A percentile compares a stretch with the other conserved stretches of the same genome.
phyloP scores from a whole-genome alignment of 2,329 filamentous ascomycete genomes.

The Trichoderma sp. region DNA sequence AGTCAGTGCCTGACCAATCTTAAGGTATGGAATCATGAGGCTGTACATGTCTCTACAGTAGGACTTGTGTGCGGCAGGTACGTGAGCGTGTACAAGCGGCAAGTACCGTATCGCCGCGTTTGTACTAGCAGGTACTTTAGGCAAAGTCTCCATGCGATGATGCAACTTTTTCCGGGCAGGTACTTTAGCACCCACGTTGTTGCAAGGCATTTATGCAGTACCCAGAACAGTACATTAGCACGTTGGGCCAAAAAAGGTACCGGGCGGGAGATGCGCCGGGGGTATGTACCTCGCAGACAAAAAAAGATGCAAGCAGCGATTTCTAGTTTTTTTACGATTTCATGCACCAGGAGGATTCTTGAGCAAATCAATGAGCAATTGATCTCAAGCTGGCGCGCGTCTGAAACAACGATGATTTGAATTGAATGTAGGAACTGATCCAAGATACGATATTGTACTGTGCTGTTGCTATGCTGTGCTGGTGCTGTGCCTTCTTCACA shows the following conservation, averaged over 20 bases:
- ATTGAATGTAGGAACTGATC: neutral
- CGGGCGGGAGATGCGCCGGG: constrained; percentile 4
- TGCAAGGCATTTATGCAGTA: constrained; percentile 13
- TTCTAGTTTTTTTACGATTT: neutral
- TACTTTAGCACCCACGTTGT: constrained; percentile 18
- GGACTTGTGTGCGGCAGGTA: neutral
- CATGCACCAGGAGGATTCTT: neutral
- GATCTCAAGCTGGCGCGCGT: neutral
- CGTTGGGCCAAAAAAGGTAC: neutral
- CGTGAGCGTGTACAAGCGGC: neutral
- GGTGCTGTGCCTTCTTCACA: neutral
- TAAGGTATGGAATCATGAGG: neutral
- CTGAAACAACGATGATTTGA: neutral
- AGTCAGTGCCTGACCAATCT: neutral
- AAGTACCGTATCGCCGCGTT: neutral
- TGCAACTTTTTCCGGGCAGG: neutral
- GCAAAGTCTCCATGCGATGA: constrained; percentile 1
- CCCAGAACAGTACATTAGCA: neutral
- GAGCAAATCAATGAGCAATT: neutral
- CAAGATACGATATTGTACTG: neutral
- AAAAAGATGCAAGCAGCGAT: neutral
- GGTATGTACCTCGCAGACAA: neutral
- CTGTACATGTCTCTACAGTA: neutral
- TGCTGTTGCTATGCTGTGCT: neutral
- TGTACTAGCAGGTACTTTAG: neutral